A percentile compares a stretch with the other conserved stretches of the same genome.
These are phyloP conservation scores for Penicillium desertorum DNA, from an alignment of 495 filamentous ascomycete genomes.

Conservation along the genomic window DNA sequence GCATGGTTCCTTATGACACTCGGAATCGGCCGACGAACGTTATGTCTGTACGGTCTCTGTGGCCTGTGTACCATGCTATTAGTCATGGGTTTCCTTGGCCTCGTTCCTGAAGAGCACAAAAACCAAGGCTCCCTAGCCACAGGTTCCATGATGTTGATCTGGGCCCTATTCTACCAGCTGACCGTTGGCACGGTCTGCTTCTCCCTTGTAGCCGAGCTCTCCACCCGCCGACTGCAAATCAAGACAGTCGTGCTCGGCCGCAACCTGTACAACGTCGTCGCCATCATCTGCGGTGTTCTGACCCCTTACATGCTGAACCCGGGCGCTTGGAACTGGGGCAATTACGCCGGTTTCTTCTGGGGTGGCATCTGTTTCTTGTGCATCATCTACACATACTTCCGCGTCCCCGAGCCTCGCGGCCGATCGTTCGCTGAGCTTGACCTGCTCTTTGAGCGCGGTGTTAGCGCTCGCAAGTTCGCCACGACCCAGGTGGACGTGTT, in stretches of 20 bases:
- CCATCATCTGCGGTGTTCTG: constrained; percentile 66
- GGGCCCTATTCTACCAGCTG: constrained; percentile 71
- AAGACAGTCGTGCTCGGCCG: constrained; percentile 74
- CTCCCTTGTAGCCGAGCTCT: constrained; percentile 72
- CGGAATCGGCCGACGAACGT: constrained; percentile 66
- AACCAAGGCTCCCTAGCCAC: constrained; percentile 61
- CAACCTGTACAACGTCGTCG: constrained; percentile 70
- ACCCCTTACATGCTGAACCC: constrained; percentile 79
- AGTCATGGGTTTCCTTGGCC: constrained; percentile 70
- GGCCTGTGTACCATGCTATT: constrained; percentile 65
- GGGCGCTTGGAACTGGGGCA: constrained; percentile 70
- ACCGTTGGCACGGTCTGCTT: constrained; percentile 79
- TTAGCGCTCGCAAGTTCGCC: constrained; percentile 68
- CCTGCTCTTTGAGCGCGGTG: constrained; percentile 63
- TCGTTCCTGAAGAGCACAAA: constrained; percentile 55
- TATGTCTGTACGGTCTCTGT: constrained; percentile 69
- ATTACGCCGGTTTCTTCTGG: constrained; percentile 84
- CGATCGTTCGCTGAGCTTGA: constrained; percentile 75
- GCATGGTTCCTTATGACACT: constrained; percentile 72
- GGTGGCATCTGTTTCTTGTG: constrained; percentile 70
- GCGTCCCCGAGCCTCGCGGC: constrained; percentile 69
- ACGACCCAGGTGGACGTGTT: constrained; percentile 66
- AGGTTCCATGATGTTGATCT: constrained; percentile 69
- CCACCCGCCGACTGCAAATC: constrained; percentile 70
- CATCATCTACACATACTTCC: constrained; percentile 72